Percentiles rank a stretch among this genome's conserved stretches.
Conservation (phyloP, 2,329 filamentous ascomycete genomes). For the Achaetomium macrosporum region DNA sequence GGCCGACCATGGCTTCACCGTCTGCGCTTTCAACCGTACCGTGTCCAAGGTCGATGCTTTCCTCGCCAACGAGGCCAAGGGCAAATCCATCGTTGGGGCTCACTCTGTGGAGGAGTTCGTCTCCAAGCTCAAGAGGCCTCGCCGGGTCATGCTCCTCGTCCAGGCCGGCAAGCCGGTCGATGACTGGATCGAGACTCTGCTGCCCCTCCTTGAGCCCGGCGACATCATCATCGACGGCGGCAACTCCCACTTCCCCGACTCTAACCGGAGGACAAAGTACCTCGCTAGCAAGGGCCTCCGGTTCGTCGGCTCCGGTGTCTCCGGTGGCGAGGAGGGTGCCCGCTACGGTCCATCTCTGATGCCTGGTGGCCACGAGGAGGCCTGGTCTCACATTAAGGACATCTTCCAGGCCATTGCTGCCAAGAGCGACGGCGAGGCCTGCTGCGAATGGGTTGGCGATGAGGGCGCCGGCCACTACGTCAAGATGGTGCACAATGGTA, state of each 20-base stretch:
- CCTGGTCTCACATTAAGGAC: conserved; percentile 98
- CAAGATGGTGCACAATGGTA: conserved; percentile 99
- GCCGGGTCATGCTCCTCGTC: conserved; percentile 96
- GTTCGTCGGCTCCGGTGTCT: conserved; percentile 96
- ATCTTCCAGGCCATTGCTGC: conserved; percentile 97
- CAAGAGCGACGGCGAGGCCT: conserved; percentile 94
- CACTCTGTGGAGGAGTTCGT: conserved; percentile 93
- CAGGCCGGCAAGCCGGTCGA: conserved; percentile 98
- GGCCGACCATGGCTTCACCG: conserved; percentile 89
- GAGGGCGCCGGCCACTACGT: conserved; percentile 99
- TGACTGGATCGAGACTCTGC: conserved; percentile 94
- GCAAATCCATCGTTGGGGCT: conserved; percentile 92
- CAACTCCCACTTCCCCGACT: conserved; percentile 99
- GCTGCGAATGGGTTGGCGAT: conserved; percentile 99
- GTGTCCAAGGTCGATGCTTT: conserved; percentile 96
- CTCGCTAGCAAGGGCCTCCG: conserved; percentile 80
- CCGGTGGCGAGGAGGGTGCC: conserved; percentile 98
- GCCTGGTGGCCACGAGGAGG: conserved; percentile 97
- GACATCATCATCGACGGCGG: conserved; percentile 99
- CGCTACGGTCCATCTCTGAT: conserved; percentile 96
- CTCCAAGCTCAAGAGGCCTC: conserved; percentile 92
- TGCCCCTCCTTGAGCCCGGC: conserved; percentile 74
- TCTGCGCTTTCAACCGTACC: conserved; percentile 98
- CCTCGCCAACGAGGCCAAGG: conserved; percentile 85
- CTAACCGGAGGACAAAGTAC: conserved; percentile 94